Evolutionary conservation across 257 asterid genomes (phyloP), one percentile per base, ranked within the genome.

Genomic region (Nicotiana tabacum): DNA sequence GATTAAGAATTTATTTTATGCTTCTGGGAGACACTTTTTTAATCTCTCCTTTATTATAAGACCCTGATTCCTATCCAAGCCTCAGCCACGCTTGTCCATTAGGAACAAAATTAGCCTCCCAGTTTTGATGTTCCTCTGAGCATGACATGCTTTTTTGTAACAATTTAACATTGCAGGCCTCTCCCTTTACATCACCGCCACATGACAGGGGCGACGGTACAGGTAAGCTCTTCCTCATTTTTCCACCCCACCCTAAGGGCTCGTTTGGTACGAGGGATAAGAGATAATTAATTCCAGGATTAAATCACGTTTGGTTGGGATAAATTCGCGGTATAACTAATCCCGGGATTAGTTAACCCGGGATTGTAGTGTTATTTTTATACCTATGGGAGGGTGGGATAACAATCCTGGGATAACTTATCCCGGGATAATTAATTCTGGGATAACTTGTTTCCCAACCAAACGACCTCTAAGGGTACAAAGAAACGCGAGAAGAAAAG

Each of bases 101-200:
- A 24, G 62, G 62, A 74, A 43, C 33, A 70, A 68, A 43, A 11
- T 8, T 43, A 24, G 61, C n/a, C 64, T 27, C 80, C 80, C 64
- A 51, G 64, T 27, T 51, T 46, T 51, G 1, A 76, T 51, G 64
- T 51, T 76, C 61, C 39, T 72, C 62, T 51, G 46, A 27, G 64
- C 43, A 27, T 76, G 80, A 51, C 1, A 2, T 27, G 64, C 64
- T 27, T 48, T 17, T 66, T 5, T 87, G 83, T 87, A 81, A 85
- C 72, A 68, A 67, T 66, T 79, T 80, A 81, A 82, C 77, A 82
- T 86, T 88, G 70, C 88, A 96, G 99, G 92, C 92, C 99, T 83
- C 98, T 93, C 78, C 99, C 99, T n/a, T 89, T 96, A 88, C 88
- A 95, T 91, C 97, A 93, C 67, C 98, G 97, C 82, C 97, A 92